Base-by-base conservation (phyloP, 2,329 filamentous ascomycete species). In the Pseudogymnoascus sp. region DNA sequence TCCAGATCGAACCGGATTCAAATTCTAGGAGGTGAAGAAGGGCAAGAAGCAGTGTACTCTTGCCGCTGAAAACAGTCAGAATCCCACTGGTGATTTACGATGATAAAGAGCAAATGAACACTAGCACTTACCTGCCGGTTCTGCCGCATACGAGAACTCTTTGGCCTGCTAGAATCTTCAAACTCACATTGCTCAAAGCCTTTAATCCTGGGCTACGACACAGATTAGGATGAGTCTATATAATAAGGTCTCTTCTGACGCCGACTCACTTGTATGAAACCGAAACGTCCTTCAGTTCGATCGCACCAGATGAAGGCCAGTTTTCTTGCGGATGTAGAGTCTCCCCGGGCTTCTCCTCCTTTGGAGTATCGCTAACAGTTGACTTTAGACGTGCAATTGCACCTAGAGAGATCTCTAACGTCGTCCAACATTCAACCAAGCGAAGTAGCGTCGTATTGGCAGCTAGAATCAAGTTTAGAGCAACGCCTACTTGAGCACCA, bases 341-440 rank as follows among this genome's bases (percentile, higher is more conserved):
- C 33, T 53, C 62, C 3, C 3, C 17, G 2, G 15, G 9, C 31
- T 19, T 23, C 23, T 60, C 72, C 66, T 83, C 80, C 3, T 64
- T 67, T 4, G 72, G 71, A 62, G 71, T 72, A 62, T 81, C 75
- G 67, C 76, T 73, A 2, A 76, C 77, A 64, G 84, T 82, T 13
- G 77, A 75, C 68, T 80, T 83, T 67, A 85, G 76, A 26, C 84
- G 78, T 11, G 80, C 75, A 21, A 87, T 77, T 7, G 83, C 83
- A 9, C 84, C 83, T 53, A 87, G 79, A 50, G 80, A 79, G 0
- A 82, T 85, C 67, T 87, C 84, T 11, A 87, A 73, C 35, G 76
- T 77, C 0, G 83, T 85, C 82, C 82, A 87, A 47, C 76, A 78
- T 17, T 76, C 76, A 9, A 74, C 64, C 0, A 76, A 57, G 13